Conservation (phyloP, 768 basidiomycete genomes). For the Tulasnella sp. region DNA sequence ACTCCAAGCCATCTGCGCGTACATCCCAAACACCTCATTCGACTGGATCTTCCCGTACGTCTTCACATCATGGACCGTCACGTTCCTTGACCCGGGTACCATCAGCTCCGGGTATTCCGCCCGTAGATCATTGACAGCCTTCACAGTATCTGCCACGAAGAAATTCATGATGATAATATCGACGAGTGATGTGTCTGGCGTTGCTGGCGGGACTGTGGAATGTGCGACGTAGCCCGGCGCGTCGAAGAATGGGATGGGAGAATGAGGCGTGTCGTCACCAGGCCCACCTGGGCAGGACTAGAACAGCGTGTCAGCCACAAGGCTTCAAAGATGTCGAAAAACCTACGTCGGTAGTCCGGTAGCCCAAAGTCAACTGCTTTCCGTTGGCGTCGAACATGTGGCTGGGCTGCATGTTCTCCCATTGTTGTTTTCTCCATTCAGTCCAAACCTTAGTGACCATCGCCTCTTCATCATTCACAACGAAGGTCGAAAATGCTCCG, state of each 20-base stretch:
- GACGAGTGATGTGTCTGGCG: conserved; percentile 38
- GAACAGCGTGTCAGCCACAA: not conserved
- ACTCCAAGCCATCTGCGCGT: conserved; percentile 34
- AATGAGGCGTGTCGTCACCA: conserved; percentile 62
- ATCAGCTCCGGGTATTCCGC: conserved; percentile 21
- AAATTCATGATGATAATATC: conserved; percentile 72
- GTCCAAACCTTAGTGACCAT: conserved; percentile 6
- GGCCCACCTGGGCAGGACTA: conserved; percentile 52
- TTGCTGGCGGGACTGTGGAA: conserved; percentile 38
- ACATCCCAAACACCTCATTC: conserved; percentile 43
- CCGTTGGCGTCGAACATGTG: not conserved
- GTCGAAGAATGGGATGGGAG: conserved; percentile 43
- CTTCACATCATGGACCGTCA: conserved; percentile 38
- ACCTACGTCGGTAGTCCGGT: conserved; percentile 59
- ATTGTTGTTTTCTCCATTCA: conserved; percentile 24
- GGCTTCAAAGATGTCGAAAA: not conserved
- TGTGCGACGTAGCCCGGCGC: conserved; percentile 45
- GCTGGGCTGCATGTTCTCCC: conserved; percentile 24
- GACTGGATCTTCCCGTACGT: conserved; percentile 43
- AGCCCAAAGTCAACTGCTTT: conserved; percentile 53
- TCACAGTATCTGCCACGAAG: conserved; percentile 34
- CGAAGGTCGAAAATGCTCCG: not conserved
- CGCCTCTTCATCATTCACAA: conserved; percentile 10
- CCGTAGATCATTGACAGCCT: conserved; percentile 46
- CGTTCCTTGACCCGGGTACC: conserved; percentile 26